Base-by-base conservation (phyloP, 2,329 filamentous ascomycete species). In the Tolypocladium tropicale region DNA sequence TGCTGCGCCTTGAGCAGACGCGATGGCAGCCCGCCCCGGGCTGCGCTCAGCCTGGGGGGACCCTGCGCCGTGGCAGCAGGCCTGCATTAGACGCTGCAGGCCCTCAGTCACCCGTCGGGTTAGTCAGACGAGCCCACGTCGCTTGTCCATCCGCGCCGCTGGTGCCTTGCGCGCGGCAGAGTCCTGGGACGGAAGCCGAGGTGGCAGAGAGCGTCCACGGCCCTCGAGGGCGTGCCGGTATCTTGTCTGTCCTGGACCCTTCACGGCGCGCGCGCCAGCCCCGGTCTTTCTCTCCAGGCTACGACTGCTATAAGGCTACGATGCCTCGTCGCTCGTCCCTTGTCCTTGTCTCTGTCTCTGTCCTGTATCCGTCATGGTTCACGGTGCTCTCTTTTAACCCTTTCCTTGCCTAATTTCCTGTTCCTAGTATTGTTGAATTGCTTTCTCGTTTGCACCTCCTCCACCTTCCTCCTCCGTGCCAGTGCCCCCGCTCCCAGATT, bases 301-400 rank as follows among this genome's bases (percentile, higher is more conserved):
- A 53, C 55, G 36, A 50, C 33, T 28, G 56, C 61, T 81, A 81
- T 81, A 81, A 81, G 78, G 78, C 74, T 78, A 66, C 74, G 73
- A 79, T 78, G 70, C 67, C 76, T 75, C 74, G 59, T 64, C 63
- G 53, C 68, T 63, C 63, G 62, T 64, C 62, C 39, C 58, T 61
- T 58, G 55, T 54, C 59, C 62, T 61, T 61, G 46, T 61, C 58
- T 66, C 60, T 62, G 66, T 63, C 63, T 66, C 60, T 62, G 66
- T 63, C 63, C 57, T 60, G 55, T 52, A 51, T 62, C 55, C 54
- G 53, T 62, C 57, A 58, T 59, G 58, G 46, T 58, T 51, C 52
- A 56, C 56, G 51, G 57, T 56, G 53, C 54, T 58, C 58, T 59
- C 57, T 58, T 58, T 58, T 55, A 46, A 56, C 46, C 54, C 55